Conservation (phyloP, 2,329 filamentous ascomycete genomes). For the Arthroderma sp. region DNA sequence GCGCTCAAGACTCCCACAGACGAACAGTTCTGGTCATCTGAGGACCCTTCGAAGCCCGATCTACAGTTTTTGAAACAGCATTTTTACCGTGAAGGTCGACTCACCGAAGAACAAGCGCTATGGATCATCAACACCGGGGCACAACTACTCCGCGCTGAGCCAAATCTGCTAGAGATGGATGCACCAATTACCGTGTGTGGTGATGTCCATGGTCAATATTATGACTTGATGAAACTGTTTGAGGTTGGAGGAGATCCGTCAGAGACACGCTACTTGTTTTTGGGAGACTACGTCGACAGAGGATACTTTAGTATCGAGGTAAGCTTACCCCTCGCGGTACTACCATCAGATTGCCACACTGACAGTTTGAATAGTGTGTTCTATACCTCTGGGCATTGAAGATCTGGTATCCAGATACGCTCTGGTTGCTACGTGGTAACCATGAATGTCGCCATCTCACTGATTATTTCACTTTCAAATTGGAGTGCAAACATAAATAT, state of each 20-base stretch:
- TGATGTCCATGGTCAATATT: constrained; percentile 97
- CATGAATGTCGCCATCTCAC: constrained; percentile 98
- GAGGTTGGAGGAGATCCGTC: constrained; percentile 94
- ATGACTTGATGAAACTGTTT: constrained; percentile 98
- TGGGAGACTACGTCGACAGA: constrained; percentile 95
- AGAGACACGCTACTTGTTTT: constrained; percentile 90
- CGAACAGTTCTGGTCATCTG: constrained; percentile 85
- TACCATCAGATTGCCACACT: constrained; percentile 13
- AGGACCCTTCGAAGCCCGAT: constrained; percentile 76
- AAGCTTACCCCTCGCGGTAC: constrained; percentile 14
- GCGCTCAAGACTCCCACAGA: constrained; percentile 85
- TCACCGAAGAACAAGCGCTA: constrained; percentile 93
- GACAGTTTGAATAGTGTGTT: constrained; percentile 51
- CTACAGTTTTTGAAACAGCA: constrained; percentile 94
- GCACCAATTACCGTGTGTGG: constrained; percentile 97
- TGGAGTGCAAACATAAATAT: constrained; percentile 99
- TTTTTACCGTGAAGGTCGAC: constrained; percentile 90
- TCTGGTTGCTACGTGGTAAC: constrained; percentile 94
- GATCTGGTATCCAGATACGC: constrained; percentile 95
- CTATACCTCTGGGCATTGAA: constrained; percentile 96
- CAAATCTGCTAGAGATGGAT: constrained; percentile 97
- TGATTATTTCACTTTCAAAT: constrained; percentile 99
- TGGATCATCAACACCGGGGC: constrained; percentile 87
- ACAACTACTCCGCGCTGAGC: constrained; percentile 75
- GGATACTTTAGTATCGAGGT: constrained; percentile 98